These are phyloP conservation scores for Xylaria sp. DNA, from an alignment of 2,329 filamentous ascomycete species.

Conservation along the genomic window DNA sequence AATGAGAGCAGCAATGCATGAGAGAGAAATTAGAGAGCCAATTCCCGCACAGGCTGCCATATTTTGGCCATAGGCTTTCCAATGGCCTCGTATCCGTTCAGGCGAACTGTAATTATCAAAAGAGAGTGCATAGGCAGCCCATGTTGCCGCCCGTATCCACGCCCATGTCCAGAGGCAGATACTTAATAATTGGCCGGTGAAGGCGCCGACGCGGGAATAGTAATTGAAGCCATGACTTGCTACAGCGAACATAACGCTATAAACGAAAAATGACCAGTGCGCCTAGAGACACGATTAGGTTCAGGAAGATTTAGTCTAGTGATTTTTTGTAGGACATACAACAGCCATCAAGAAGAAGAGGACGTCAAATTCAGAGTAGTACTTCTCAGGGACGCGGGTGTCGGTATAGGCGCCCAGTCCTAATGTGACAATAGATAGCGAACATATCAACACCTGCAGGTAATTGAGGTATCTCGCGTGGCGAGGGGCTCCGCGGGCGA, in stretches of 20 bases:
- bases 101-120: conserved; percentile 41
- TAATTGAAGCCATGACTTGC: conserved; percentile 52
- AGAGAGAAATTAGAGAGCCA: conserved; percentile 56
- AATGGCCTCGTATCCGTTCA: conserved; percentile 30
- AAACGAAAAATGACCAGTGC: conserved; percentile 56
- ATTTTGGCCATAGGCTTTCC: conserved; percentile 48
- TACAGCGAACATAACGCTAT: conserved; percentile 53
- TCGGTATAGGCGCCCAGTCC: conserved; percentile 56
- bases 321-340: conserved; percentile 51
- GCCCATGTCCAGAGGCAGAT: conserved; percentile 58
- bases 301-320: background rate
- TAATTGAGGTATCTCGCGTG: conserved; percentile 53
- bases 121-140: conserved; percentile 47
- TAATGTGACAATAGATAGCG: conserved; percentile 55
- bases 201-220: conserved; percentile 40
- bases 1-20: conserved; percentile 53
- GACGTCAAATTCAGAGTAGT: conserved; percentile 49
- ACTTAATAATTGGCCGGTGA: conserved; percentile 52
- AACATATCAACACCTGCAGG: conserved; percentile 53
- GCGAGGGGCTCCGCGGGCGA: conserved; percentile 53
- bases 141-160: conserved; percentile 57
- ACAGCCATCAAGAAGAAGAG: conserved; percentile 60
- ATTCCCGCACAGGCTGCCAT: conserved; percentile 56
- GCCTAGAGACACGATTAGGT: conserved; percentile 47
- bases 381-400: conserved; percentile 48